phyloP scores from a whole-genome alignment of 2,329 filamentous ascomycete genomes.

The Teratosphaeria gauchensis region DNA sequence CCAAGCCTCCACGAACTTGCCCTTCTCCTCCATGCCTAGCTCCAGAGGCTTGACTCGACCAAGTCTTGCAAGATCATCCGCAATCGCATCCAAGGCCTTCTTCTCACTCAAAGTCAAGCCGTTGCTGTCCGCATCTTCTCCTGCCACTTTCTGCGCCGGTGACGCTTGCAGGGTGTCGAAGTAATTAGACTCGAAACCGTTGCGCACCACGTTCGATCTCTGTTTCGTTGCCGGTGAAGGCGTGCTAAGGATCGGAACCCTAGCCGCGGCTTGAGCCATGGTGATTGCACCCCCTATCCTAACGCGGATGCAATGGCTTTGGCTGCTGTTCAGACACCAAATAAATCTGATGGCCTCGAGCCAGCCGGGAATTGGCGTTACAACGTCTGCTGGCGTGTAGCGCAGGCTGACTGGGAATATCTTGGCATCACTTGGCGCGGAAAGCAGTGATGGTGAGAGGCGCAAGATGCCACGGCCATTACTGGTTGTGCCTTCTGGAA shows the following conservation, averaged over 20 bases:
- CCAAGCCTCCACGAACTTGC: conserved; percentile 69
- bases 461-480: conserved; percentile 87
- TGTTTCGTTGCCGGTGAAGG: conserved; percentile 11
- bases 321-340: conserved; percentile 75
- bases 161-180: conserved; percentile 34
- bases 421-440: conserved; percentile 55
- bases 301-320: conserved; percentile 83
- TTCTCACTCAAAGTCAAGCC: conserved; percentile 42
- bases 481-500: conserved; percentile 89
- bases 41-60: conserved; percentile 84
- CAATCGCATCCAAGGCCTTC: conserved; percentile 65
- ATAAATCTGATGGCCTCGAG: conserved; percentile 58
- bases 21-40: conserved; percentile 73
- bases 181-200: conserved; percentile 36
- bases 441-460: conserved; percentile 66
- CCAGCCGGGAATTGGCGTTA: conserved; percentile 69
- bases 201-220: conserved; percentile 7
- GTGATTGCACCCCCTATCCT: conserved; percentile 69
- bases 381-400: conserved; percentile 81
- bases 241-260: background rate
- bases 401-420: conserved; percentile 87
- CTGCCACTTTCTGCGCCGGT: conserved; percentile 16
- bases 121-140: conserved; percentile 10
- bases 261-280: conserved; percentile 18
- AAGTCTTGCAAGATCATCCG: conserved; percentile 75